Base-by-base conservation (phyloP, 2,329 filamentous ascomycete genomes). In the Pseudonectria foliicola region DNA sequence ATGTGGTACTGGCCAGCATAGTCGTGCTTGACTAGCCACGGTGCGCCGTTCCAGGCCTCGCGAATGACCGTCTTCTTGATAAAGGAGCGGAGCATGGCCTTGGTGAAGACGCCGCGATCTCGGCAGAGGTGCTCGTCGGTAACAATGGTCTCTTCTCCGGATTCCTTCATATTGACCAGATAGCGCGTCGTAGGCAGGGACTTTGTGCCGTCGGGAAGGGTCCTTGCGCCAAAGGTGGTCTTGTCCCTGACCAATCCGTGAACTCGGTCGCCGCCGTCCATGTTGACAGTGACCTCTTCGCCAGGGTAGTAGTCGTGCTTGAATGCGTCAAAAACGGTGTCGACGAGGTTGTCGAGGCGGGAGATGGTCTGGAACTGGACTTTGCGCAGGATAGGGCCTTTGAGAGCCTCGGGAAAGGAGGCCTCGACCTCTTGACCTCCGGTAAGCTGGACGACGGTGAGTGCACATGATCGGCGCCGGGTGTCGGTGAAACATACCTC, bases 1-100 rank as follows among this genome's bases (percentile, higher is more conserved):
- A 98, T 92, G 43, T 86, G 81, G 59, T 92, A 95, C 43, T 81
- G 74, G 29, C 78, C 77, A 1, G 92, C 92, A 39, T 94, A 80
- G 35, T 87, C 80, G 25, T 83, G 75, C 63, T 93, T 95, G 13
- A 96, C 90, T 36, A 94, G 67, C 92, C 92, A 98, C 0, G 92
- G 90, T 1, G 92, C 92, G n/a, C 90, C 90, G 41, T 80, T 90
- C 87, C 89, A 96, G 4, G 87, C 77, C 54, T 96, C 92, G 42
- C 90, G 72, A 2, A 81, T 83, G n/a, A 95, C 83, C 1, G 88
- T 92, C 60, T 93, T 89, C 57, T 95, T 95, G 45, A 98, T 85
- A 47, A 95, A 98, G 6, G 88, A 87, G 24, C 90, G 80, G 27
- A 98, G 70, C 59, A 95, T 89, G 31, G 89, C 81, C 62, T 98